Conservation (phyloP, 768 basidiomycete species). For the Amanita fuliginea region DNA sequence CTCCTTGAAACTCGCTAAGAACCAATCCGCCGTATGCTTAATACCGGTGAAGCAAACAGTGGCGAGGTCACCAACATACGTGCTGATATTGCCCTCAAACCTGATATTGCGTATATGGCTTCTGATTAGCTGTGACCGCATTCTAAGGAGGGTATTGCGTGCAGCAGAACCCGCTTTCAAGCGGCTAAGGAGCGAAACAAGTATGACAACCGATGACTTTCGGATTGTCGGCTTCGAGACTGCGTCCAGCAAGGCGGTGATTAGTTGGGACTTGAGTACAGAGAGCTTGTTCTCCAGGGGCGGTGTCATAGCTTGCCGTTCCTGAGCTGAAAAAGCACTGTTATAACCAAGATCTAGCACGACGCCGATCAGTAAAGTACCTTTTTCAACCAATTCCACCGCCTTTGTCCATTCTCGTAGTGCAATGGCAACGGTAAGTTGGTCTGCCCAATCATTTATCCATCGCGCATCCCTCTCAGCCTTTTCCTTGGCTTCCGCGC, state of each 20-base stretch:
- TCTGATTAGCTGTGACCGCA: constrained; percentile 65
- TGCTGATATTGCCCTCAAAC: constrained; percentile 80
- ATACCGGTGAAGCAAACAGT: constrained; percentile 89
- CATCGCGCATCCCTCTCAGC: constrained; percentile 76
- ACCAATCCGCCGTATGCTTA: constrained; percentile 98
- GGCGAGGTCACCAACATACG: constrained; percentile 81
- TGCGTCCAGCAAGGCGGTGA: constrained; percentile 56
- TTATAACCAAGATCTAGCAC: neutral
- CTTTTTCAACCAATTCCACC: constrained; percentile 75
- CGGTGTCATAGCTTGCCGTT: constrained; percentile 46
- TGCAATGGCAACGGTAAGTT: constrained; percentile 85
- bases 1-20: constrained; percentile 89
- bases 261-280: constrained; percentile 55
- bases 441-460: constrained; percentile 86
- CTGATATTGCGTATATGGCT: constrained; percentile 76
- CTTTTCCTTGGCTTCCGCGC: constrained; percentile 54
- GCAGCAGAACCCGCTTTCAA: constrained; percentile 73
- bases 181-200: constrained; percentile 64
- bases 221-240: constrained; percentile 69
- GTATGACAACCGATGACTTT: constrained; percentile 60
- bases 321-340: constrained; percentile 33
- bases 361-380: constrained; percentile 23
- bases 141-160: constrained; percentile 70
- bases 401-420: constrained; percentile 84
- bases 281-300: constrained; percentile 48